Evolutionary conservation across 345 rosid genomes (phyloP), one percentile per base, ranked within the genome.

Genomic region (Cardamine occulta): DNA sequence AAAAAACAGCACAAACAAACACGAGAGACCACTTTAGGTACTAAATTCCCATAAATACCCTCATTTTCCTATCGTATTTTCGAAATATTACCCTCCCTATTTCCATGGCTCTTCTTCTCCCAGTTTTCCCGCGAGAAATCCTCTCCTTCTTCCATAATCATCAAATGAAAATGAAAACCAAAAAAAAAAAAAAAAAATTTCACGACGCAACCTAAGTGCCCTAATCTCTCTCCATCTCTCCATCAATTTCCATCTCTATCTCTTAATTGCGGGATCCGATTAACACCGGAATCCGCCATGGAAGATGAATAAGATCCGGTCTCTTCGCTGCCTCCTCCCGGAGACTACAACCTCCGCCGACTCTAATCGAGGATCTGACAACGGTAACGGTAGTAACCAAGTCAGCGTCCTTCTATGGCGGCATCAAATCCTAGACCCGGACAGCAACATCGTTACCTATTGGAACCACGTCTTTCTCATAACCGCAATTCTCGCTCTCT

Each of bases 391-490:
- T 32, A 65, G 8, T 21, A 26, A 0, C 69, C 79, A 86, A 40
- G 54, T 51, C 26, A 70, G 17, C 65, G 21, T 79, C 76, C 80
- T 89, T 59, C 79, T 87, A 81, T 91, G 98, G 98, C 93, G 82
- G 68, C 80, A 86, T 80, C 90, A 87, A 54, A 88, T 92, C 79
- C 93, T 95, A 32, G 97, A 90, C 72, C 98, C 98, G 6, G 95
- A 84, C 87, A 88, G 93, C 88, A 95, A 86, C 52, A 78, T 90
- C 55, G 97, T 90, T 14, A 73, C 85, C 11, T 87, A 82, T 29
- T 92, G 99, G 99, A 95, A 95, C 81, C 91, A 88, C 78, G 82
- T 95, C 70, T 95, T 95, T 80, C 89, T 95, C 66, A 12, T 84
- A 29, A 85, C 91, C 54, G 87, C 86, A 53, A 85, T 95, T 67